A percentile compares a stretch with the other conserved stretches of the same genome.
Conservation (phyloP, 2,329 filamentous ascomycete genomes). For the Elsinoe fawcettii region DNA sequence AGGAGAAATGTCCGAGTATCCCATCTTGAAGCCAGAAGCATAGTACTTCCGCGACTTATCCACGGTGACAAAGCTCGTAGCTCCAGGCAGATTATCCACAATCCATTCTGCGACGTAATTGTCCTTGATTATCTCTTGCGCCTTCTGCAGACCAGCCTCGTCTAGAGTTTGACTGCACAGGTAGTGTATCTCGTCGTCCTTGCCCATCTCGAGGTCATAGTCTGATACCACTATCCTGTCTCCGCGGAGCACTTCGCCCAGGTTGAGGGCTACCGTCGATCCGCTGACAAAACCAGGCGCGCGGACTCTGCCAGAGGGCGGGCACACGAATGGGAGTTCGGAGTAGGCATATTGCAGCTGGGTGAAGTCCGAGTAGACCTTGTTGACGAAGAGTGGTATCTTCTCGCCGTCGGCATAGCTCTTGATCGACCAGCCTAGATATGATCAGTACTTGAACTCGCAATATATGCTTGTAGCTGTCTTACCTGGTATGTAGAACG, state of each 20-base stretch:
- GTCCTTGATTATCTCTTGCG: constrained; percentile 63
- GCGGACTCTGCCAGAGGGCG: constrained; percentile 60
- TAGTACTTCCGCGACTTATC: constrained; percentile 84
- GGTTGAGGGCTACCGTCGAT: constrained; percentile 70
- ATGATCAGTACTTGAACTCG: constrained; percentile 17
- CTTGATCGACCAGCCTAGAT: constrained; percentile 69
- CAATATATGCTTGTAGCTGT: constrained; percentile 17
- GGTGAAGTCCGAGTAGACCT: constrained; percentile 82
- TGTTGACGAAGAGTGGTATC: constrained; percentile 83
- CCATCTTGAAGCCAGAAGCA: constrained; percentile 81
- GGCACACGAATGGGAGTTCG: constrained; percentile 80
- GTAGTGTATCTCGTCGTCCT: constrained; percentile 63
- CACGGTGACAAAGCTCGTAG: constrained; percentile 79
- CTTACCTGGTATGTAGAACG: constrained; percentile 81
- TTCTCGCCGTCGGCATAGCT: constrained; percentile 68
- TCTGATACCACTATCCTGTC: constrained; percentile 80
- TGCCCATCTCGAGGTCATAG: constrained; percentile 69
- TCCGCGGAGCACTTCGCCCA: constrained; percentile 79
- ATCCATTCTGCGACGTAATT: constrained; percentile 92
- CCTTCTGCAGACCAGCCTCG: constrained; percentile 56
- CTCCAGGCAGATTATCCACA: constrained; percentile 81
- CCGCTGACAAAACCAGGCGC: constrained; percentile 65
- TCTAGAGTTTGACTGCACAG: constrained; percentile 64
- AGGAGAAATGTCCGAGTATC: constrained; percentile 60
- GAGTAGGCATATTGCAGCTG: constrained; percentile 89